Base-by-base conservation (phyloP, 1,139 yeast genomes). In the Hemisphaericaspora xylofermentans region DNA sequence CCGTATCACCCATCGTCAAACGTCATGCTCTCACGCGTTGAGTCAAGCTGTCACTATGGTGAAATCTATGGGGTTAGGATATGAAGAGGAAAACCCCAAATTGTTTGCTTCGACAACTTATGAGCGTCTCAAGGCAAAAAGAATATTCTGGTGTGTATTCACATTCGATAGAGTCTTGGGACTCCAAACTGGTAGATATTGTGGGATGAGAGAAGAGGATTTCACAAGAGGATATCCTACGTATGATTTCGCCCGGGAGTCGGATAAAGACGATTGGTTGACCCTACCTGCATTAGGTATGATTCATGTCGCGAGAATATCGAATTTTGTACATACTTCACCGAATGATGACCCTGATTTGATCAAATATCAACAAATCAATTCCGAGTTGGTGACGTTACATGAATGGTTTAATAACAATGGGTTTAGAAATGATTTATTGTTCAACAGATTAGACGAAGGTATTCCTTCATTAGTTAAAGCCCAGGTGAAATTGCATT, bases 101-200 rank as follows among this genome's bases (percentile, higher is more conserved):
- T 37, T 53, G 3, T 24, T 36, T 1, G 42, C 45, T 0, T 60
- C 54, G 43, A 64, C 72, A 5, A 60, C 68, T 1, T 78, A 79
- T 53, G 85, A 80, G 45, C 56, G 57, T 19, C 52, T 71, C 18
- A 81, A 80, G 54, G 74, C 79, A 0, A 67, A 66, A 45, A 63
- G 84, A 35, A 69, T 80, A 1, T 82, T 78, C 54, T 81, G 84
- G 83, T 53, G 75, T 21, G 76, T 76, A 5, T 82, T 71, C 51
- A 68, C 78, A 1, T 62, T 79, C 64, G 88, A 82, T 50, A 63
- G 82, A 42, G 48, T 78, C 15, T 57, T 78, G 43, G 78, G 80
- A 3, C 58, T 80, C 30, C 86, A 80, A 49, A 66, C 71, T 29
- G 87, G 88, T 2, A 60, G 81, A 39, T 61, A 64, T 36, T 66